phyloP scores from a whole-genome alignment of 225 moss, liverwort and hornwort genomes.

The Bryoerythrophyllum caledonicum region DNA sequence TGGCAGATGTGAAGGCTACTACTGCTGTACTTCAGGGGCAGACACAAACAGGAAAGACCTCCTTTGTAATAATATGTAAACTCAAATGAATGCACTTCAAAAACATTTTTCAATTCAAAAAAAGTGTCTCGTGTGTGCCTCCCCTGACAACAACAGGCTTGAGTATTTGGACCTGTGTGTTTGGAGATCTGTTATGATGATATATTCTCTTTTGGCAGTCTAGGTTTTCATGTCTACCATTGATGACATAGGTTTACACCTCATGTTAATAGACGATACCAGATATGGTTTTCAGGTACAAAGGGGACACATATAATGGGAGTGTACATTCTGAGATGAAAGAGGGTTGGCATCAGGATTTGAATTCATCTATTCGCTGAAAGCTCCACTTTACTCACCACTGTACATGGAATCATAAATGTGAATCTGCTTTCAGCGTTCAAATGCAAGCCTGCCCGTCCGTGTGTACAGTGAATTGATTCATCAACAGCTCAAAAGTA shows the following conservation, averaged over 20 bases:
- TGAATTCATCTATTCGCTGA: conserved; percentile 13
- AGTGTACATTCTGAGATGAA: conserved; percentile 10
- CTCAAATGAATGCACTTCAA: conserved; percentile 43
- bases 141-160: conserved; percentile 13
- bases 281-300: too few relatives aligned
- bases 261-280: neutral
- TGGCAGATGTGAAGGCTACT: conserved; percentile 17
- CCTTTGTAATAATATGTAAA: conserved; percentile 59
- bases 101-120: conserved; percentile 41
- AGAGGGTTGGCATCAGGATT: conserved; percentile 29
- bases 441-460: neutral
- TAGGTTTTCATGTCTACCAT: conserved; percentile 18
- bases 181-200: conserved; percentile 18
- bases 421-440: neutral
- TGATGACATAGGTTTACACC: neutral
- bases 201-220: conserved; percentile 19
- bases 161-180: conserved; percentile 13
- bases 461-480: neutral
- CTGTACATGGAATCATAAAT: conserved; percentile 27
- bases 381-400: conserved; percentile 22
- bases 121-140: too few relatives aligned
- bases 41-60: conserved; percentile 18
- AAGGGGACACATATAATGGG: conserved; percentile 35
- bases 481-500: neutral
- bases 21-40: conserved; percentile 23